phyloP scores from a whole-genome alignment of 345 rosid species.

The Schrenkiella parvula region DNA sequence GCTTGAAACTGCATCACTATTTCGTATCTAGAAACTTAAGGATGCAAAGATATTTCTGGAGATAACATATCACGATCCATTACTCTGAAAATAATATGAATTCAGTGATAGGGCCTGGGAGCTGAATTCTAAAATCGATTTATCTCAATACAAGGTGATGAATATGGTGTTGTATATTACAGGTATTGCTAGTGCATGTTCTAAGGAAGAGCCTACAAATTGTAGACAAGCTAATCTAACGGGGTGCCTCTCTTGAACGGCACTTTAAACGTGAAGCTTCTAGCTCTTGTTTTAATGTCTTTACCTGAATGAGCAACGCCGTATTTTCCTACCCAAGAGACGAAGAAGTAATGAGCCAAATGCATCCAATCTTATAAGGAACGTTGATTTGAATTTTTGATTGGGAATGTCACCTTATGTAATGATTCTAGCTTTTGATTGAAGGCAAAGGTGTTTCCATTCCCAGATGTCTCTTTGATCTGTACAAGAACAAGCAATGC shows the following conservation, averaged over 20 bases:
- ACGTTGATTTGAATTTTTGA: not conserved
- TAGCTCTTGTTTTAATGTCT: constrained; percentile 46
- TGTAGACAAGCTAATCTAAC: not conserved
- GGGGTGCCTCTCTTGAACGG: constrained; percentile 8
- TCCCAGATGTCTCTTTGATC: constrained; percentile 44
- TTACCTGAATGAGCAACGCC: constrained; percentile 45
- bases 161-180: not conserved
- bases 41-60: not conserved
- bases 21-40: not conserved
- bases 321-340: constrained; percentile 49
- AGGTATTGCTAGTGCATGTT: not conserved
- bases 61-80: not conserved
- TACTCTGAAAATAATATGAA: not conserved
- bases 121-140: not conserved
- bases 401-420: constrained; percentile 47
- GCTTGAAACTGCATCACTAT: not conserved
- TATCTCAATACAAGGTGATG: not conserved
- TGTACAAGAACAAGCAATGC: constrained; percentile 24
- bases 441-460: constrained; percentile 32
- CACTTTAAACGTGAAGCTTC: constrained; percentile 48
- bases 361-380: not conserved
- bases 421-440: constrained; percentile 44
- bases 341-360: constrained; percentile 9
- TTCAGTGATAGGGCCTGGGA: not conserved
- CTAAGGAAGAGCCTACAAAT: not conserved